These are phyloP conservation scores for Septoria linicola DNA, from an alignment of 2,329 filamentous ascomycete species.

Conservation along the genomic window DNA sequence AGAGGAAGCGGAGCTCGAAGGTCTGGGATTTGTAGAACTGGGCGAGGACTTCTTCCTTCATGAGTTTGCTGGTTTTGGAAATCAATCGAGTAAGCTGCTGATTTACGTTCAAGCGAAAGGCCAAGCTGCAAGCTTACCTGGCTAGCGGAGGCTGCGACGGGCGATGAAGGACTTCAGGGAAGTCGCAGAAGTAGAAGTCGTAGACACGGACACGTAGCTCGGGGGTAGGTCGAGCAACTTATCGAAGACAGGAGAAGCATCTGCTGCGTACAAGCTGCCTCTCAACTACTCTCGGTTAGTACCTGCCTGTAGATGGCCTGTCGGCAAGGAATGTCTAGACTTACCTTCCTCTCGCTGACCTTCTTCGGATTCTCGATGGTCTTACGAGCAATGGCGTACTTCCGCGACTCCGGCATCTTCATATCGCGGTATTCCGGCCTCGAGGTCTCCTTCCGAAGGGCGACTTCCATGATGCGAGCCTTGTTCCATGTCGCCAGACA, in stretches of 20 bases:
- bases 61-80: neutral
- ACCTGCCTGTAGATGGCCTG: too few relatives aligned
- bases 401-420: neutral
- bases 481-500: neutral
- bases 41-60: neutral
- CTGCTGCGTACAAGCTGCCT: neutral
- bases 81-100: neutral
- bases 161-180: slow-evolving; percentile 1
- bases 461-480: neutral
- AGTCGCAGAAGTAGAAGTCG: slow-evolving; percentile 9
- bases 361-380: neutral
- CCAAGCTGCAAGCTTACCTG: neutral
- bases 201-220: slow-evolving; percentile 11
- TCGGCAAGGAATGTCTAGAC: slow-evolving; percentile 12
- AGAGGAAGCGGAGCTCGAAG: neutral
- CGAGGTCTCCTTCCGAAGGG: neutral
- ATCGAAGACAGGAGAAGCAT: neutral
- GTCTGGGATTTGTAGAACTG: neutral
- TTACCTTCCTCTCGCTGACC: neutral
- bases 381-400: neutral
- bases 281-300: too few relatives aligned
- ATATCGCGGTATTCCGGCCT: neutral
- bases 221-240: slow-evolving; percentile 8
- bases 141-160: slow-evolving; percentile 3
- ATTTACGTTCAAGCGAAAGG: neutral